A percentile compares a stretch with the other conserved stretches of the same genome.
These are phyloP conservation scores for Alternaria sp. DNA, from an alignment of 2,329 filamentous ascomycete species.

Conservation along the genomic window DNA sequence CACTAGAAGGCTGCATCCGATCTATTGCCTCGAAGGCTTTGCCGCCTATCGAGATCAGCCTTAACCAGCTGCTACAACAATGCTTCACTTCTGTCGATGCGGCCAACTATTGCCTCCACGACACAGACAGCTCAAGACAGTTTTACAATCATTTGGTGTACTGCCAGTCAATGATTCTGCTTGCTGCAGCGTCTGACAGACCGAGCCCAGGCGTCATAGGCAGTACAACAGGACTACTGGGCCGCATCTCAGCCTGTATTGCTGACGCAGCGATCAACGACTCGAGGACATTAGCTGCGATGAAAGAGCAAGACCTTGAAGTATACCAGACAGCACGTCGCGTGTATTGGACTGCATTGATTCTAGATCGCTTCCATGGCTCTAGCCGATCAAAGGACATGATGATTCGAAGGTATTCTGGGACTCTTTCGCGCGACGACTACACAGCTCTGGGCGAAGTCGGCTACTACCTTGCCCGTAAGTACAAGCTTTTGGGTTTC, in stretches of 20 bases:
- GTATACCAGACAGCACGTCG: constrained; percentile 42
- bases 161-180: constrained; percentile 43
- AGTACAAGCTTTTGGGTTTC: constrained; percentile 18
- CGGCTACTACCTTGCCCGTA: constrained; percentile 48
- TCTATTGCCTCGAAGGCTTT: constrained; percentile 41
- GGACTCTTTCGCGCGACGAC: constrained; percentile 45
- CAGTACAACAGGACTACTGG: constrained; percentile 42
- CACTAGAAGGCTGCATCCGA: constrained; percentile 45
- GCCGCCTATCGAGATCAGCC: constrained; percentile 33
- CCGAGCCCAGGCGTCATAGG: constrained; percentile 37
- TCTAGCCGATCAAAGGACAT: constrained; percentile 45
- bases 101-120: constrained; percentile 39
- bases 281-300: constrained; percentile 28
- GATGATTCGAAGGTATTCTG: constrained; percentile 41
- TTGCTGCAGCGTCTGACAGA: constrained; percentile 45
- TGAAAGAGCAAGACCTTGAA: constrained; percentile 45
- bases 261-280: constrained; percentile 45
- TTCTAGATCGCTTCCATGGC: constrained; percentile 50
- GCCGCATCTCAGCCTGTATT: constrained; percentile 43
- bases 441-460: constrained; percentile 42
- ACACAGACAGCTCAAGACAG: constrained; percentile 38
- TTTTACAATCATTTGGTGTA: constrained; percentile 47
- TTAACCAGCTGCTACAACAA: constrained; percentile 41
- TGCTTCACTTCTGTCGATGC: constrained; percentile 40
- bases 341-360: constrained; percentile 48